phyloP scores from a whole-genome alignment of 2,329 filamentous ascomycete genomes.

The Colletotrichum limetticola region DNA sequence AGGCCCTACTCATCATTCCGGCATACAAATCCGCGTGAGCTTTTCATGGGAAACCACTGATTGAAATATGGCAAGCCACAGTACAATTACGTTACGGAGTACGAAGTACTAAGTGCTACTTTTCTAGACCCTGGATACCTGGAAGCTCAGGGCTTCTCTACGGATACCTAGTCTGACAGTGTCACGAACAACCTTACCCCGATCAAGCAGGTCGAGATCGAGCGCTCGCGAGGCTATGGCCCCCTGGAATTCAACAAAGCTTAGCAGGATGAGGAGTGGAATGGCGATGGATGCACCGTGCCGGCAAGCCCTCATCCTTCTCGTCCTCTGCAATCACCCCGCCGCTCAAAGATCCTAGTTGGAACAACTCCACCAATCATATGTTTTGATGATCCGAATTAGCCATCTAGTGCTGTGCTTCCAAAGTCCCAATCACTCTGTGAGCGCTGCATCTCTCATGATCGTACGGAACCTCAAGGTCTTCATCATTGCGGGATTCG shows the following conservation, averaged over 20 bases:
- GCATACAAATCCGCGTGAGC: background rate
- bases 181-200: slow-evolving; percentile 5
- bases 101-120: background rate
- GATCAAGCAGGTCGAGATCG: slow-evolving; percentile 22
- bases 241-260: slow-evolving; percentile 15
- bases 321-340: background rate
- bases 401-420: background rate
- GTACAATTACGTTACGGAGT: background rate
- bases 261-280: slow-evolving; percentile 14
- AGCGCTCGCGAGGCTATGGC: slow-evolving; percentile 14
- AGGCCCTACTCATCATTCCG: slow-evolving; percentile 13
- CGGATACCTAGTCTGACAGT: background rate
- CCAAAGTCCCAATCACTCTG: background rate
- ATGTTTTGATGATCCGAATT: background rate
- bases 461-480: background rate
- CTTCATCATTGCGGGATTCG: background rate
- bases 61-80: too few species aligned
- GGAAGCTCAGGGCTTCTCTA: background rate
- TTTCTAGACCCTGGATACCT: background rate
- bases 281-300: slow-evolving; percentile 13
- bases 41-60: background rate
- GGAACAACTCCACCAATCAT: slow-evolving; percentile 20
- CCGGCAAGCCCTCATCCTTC: slow-evolving; percentile 7
- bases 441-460: background rate
- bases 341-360: background rate